Conservation (phyloP, 805 yeast genomes). For the Ogataea trehaloabstinens region DNA sequence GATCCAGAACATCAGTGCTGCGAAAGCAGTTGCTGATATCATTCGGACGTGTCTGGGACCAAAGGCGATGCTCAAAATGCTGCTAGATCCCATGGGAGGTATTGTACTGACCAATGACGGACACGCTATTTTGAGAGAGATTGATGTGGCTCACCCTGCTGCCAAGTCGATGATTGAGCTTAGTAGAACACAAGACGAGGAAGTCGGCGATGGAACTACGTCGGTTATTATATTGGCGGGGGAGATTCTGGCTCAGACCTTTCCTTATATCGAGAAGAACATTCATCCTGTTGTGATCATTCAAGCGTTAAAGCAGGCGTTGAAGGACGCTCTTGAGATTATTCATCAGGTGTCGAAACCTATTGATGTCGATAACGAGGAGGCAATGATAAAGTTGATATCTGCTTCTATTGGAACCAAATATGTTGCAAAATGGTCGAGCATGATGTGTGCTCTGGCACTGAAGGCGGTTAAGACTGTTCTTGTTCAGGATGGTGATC, state of each 20-base stretch:
- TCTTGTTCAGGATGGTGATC: slow-evolving; percentile 54
- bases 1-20: slow-evolving; percentile 94
- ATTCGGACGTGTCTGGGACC: slow-evolving; percentile 98
- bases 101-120: slow-evolving; percentile 97
- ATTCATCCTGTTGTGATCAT: slow-evolving; percentile 97
- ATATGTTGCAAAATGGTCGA: slow-evolving; percentile 87
- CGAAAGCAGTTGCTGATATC: slow-evolving; percentile 98
- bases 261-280: slow-evolving; percentile 90
- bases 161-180: slow-evolving; percentile 98
- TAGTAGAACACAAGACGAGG: slow-evolving; percentile 96
- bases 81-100: slow-evolving; percentile 95
- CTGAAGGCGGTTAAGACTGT: slow-evolving; percentile 87
- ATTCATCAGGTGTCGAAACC: slow-evolving; percentile 81
- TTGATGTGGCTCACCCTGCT: slow-evolving; percentile 97
- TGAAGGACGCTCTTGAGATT: slow-evolving; percentile 84
- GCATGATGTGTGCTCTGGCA: slow-evolving; percentile 85
- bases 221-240: slow-evolving; percentile 97
- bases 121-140: slow-evolving; percentile 95
- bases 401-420: slow-evolving; percentile 95
- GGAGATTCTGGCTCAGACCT: slow-evolving; percentile 91
- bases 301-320: slow-evolving; percentile 88
- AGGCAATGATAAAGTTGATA: slow-evolving; percentile 82
- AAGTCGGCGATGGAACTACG: slow-evolving; percentile 90
- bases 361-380: slow-evolving; percentile 80
- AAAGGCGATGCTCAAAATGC: slow-evolving; percentile 97